A percentile compares a stretch with the other conserved stretches of the same genome.
These are phyloP conservation scores for Opeltia flavorubescens DNA, from an alignment of 495 filamentous ascomycete species.

Conservation along the genomic window DNA sequence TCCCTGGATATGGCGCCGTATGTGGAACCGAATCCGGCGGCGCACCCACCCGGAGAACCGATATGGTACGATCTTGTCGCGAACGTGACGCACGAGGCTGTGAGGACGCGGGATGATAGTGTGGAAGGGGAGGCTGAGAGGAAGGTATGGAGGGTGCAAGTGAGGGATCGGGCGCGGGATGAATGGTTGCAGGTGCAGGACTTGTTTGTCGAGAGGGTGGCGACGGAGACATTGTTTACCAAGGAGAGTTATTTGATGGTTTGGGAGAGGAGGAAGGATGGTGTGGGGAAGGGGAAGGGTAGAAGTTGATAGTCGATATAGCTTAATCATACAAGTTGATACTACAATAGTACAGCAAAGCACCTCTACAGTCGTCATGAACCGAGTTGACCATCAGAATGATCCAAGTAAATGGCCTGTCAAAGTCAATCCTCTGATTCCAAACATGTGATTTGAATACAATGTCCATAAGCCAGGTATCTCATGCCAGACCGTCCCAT, in stretches of 20 bases:
- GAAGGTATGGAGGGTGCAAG: constrained; percentile 67
- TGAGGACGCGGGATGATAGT: constrained; percentile 56
- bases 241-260: constrained; percentile 92
- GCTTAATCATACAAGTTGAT: too few species aligned
- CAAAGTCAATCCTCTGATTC: too few species aligned
- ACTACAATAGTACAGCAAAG: too few species aligned
- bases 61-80: constrained; percentile 94
- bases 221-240: constrained; percentile 76
- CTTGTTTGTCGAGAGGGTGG: constrained; percentile 74
- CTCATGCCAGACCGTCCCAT: neutral
- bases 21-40: constrained; percentile 55
- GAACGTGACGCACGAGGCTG: constrained; percentile 77
- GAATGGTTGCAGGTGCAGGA: constrained; percentile 95
- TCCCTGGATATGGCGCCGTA: constrained; percentile 80
- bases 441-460: too few species aligned
- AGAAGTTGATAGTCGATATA: neutral
- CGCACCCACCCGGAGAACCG: constrained; percentile 58
- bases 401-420: too few species aligned
- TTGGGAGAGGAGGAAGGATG: constrained; percentile 72
- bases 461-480: neutral
- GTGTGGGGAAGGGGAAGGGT: constrained; percentile 31
- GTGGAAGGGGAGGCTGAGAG: constrained; percentile 70
- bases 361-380: too few species aligned
- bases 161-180: constrained; percentile 45
- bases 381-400: too few species aligned